A percentile compares a stretch with the other conserved stretches of the same genome.
These are phyloP conservation scores for Detonula confervacea DNA, from an alignment of 352 stramenopile genomes.

Conservation along the genomic window DNA sequence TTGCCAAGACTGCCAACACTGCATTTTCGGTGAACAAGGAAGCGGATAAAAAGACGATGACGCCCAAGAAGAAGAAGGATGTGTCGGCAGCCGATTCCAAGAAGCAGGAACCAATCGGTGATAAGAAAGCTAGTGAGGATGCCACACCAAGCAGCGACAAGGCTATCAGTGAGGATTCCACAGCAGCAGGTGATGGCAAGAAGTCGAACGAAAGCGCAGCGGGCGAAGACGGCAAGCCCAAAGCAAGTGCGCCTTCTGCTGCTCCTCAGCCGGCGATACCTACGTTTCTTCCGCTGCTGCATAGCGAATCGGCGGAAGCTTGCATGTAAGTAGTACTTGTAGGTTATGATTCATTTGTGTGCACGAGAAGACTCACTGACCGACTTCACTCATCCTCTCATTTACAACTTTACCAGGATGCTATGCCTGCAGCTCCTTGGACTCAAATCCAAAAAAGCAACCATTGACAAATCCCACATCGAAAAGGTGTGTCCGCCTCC, in stretches of 20 bases:
- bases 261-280: conserved; percentile 54
- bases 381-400: background rate
- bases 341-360: background rate
- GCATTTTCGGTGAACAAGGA: conserved; percentile 55
- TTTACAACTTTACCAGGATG: conserved; percentile 3
- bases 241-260: conserved; percentile 18
- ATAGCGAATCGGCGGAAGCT: conserved; percentile 51
- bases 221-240: conserved; percentile 20
- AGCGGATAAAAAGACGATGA: conserved; percentile 10
- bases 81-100: conserved; percentile 37
- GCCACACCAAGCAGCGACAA: background rate
- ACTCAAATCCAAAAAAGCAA: conserved; percentile 45
- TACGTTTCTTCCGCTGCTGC: conserved; percentile 73
- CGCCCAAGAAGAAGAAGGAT: conserved; percentile 57
- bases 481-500: conserved; percentile 55
- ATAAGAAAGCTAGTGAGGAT: conserved; percentile 35
- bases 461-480: conserved; percentile 38
- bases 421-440: conserved; percentile 77
- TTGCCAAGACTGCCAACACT: conserved; percentile 44
- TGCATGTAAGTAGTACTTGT: conserved; percentile 51
- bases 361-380: background rate
- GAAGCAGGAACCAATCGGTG: conserved; percentile 41
- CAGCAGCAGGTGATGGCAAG: conserved; percentile 26
- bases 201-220: conserved; percentile 6
- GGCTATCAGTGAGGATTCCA: no score